phyloP scores from a whole-genome alignment of 116 monocot genomes.

The Trichopus zeylanicus region DNA sequence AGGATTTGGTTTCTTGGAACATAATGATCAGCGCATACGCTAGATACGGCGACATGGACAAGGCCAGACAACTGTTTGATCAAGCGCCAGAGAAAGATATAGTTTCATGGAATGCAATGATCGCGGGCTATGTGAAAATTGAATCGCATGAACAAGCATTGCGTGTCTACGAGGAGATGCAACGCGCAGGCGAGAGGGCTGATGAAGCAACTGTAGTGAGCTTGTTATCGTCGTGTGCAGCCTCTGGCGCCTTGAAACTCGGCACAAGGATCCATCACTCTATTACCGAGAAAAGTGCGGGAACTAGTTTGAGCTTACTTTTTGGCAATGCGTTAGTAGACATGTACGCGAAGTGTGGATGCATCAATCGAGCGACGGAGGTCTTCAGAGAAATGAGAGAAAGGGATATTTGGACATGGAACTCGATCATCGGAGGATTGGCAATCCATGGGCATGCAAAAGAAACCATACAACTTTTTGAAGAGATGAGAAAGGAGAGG shows the following conservation, averaged over 20 bases:
- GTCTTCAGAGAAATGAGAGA: slow-evolving; percentile 16
- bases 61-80: neutral
- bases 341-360: slow-evolving; percentile 5
- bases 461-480: slow-evolving; percentile 28
- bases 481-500: slow-evolving; percentile 7
- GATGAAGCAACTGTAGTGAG: neutral
- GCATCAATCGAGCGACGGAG: neutral
- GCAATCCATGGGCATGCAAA: slow-evolving; percentile 27
- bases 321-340: neutral
- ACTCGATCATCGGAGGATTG: slow-evolving; percentile 37
- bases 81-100: neutral
- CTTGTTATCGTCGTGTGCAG: neutral
- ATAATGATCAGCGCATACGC: neutral
- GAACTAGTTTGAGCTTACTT: neutral
- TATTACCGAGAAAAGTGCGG: neutral
- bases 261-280: neutral
- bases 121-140: neutral
- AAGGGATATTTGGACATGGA: slow-evolving; percentile 42
- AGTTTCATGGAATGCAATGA: neutral
- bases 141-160: neutral
- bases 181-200: neutral
- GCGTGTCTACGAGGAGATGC: neutral
- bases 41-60: neutral
- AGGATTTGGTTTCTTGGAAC: neutral
- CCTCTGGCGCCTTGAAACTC: neutral